Base-by-base conservation (phyloP, 768 basidiomycete species). In the Phylloporus sp. region DNA sequence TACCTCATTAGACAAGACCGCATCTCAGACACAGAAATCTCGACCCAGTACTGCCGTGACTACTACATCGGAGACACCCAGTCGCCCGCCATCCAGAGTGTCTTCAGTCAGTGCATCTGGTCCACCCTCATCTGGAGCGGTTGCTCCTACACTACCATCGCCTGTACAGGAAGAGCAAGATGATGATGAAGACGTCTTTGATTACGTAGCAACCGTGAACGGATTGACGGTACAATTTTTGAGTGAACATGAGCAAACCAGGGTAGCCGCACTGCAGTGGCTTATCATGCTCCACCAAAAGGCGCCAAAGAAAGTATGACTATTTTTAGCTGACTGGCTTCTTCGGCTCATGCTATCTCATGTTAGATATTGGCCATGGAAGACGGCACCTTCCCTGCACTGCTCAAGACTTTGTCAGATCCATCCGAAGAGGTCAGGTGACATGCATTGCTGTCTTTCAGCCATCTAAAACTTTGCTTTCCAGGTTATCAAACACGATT, bases 241-340 rank as follows among this genome's bases (percentile, higher is more conserved):
- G 67, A 93, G 89, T 66, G 95, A 99, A 67, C 92, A 90, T 56
- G 95, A 96, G 62, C 93, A 97, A 61, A 98, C 96, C 0, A 74
- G 94, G 39, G 90, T 98, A 6, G 92, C 93, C 22, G 93, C 95
- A 3, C 66, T 99, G 57, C 94, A 95, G 68, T 99, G 96, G 96
- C 72, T 99, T 31, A 84, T 96, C 46, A 99, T 99, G 96, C 70
- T 99, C 42, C 96, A 99, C 68, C 89, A 94, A 64, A 97, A 98
- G 61, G 92, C 93, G 11, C 96, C 96, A 0, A 90, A 86, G 69
- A 95, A 95, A 81, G 93, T 87, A 50, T 37, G 10, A 33, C 42
- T 27, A 6, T 17, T 4, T 6, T 22, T 35, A 15, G 23, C 17
- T 4, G 9, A 6, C 6, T 14, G 8, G 28, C 37, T n/a, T 13